A percentile compares a stretch with the other conserved stretches of the same genome.
Conservation (phyloP, 2,329 filamentous ascomycete genomes). For the Colletotrichum liriopes region DNA sequence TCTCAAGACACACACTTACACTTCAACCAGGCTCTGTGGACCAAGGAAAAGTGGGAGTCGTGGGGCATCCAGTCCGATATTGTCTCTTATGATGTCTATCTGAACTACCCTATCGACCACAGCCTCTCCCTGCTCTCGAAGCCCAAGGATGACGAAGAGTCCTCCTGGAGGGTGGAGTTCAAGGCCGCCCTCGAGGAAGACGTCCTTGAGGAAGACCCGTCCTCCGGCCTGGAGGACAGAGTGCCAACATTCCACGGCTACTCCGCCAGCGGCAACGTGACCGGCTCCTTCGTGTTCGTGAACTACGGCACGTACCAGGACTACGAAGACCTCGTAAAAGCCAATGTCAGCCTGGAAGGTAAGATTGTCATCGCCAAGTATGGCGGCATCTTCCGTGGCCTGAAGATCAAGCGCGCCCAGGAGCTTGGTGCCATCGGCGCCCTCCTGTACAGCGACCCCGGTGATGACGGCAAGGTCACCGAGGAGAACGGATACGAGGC, state of each 20-base stretch:
- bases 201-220: constrained; percentile 85
- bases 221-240: constrained; percentile 78
- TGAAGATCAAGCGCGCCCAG: constrained; percentile 94
- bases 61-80: constrained; percentile 78
- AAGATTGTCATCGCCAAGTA: constrained; percentile 93
- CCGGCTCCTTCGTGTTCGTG: constrained; percentile 87
- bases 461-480: constrained; percentile 87
- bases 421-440: constrained; percentile 91
- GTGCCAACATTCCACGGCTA: constrained; percentile 96
- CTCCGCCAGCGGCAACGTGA: constrained; percentile 92
- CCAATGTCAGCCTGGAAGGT: constrained; percentile 82
- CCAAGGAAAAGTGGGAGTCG: constrained; percentile 79
- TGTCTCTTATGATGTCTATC: constrained; percentile 80
- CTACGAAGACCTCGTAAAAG: constrained; percentile 84
- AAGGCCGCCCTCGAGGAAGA: constrained; percentile 89
- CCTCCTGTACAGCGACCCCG: constrained; percentile 89
- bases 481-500: constrained; percentile 84
- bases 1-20: constrained; percentile 33
- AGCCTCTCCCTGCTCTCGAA: constrained; percentile 77
- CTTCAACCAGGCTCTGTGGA: constrained; percentile 75
- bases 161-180: constrained; percentile 76
- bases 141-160: constrained; percentile 48
- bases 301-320: constrained; percentile 93
- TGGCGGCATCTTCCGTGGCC: constrained; percentile 86
- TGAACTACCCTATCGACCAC: constrained; percentile 84